Conservation (phyloP, 805 yeast species). For the Starmerella cellae region DNA sequence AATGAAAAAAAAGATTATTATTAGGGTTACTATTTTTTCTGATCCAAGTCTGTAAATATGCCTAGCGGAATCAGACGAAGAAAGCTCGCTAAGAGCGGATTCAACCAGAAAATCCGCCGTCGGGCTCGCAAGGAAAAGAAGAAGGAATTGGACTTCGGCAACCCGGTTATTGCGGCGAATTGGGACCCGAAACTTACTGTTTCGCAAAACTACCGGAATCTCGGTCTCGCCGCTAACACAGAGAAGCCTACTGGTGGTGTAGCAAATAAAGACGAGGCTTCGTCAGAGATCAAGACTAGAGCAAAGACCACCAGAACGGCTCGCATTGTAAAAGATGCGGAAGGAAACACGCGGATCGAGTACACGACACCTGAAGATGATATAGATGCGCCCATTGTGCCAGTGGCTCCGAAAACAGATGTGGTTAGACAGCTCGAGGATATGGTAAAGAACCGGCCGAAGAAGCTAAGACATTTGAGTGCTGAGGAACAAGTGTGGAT, state of each 20-base stretch:
- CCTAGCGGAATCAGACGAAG: slow-evolving; percentile 59
- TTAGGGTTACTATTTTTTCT: too few relatives aligned
- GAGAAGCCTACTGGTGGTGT: slow-evolving; percentile 66
- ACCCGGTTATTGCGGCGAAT: slow-evolving; percentile 72
- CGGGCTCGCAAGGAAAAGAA: slow-evolving; percentile 57
- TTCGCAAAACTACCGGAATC: slow-evolving; percentile 68
- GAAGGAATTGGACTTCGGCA: slow-evolving; percentile 50
- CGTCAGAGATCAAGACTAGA: slow-evolving; percentile 23
- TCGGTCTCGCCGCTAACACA: slow-evolving; percentile 62
- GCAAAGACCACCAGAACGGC: slow-evolving; percentile 26
- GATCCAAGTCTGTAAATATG: slow-evolving; percentile 16
- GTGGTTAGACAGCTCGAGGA: slow-evolving; percentile 61
- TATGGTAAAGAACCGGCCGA: slow-evolving; percentile 35
- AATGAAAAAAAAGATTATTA: too few relatives aligned
- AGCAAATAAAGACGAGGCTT: slow-evolving; percentile 28
- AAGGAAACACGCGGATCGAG: slow-evolving; percentile 18
- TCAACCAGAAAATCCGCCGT: slow-evolving; percentile 51
- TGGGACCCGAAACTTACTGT: slow-evolving; percentile 81
- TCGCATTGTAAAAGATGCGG: slow-evolving; percentile 22
- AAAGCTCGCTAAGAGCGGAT: slow-evolving; percentile 55
- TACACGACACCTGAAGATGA: slow-evolving; percentile 31
- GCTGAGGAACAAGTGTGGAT: slow-evolving; percentile 70
- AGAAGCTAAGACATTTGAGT: slow-evolving; percentile 35
- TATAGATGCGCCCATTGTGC: slow-evolving; percentile 51
- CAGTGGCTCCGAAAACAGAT: slow-evolving; percentile 42